A percentile compares a stretch with the other conserved stretches of the same genome.
Conservation (phyloP, 257 asterid species). For the Rhazya stricta region DNA sequence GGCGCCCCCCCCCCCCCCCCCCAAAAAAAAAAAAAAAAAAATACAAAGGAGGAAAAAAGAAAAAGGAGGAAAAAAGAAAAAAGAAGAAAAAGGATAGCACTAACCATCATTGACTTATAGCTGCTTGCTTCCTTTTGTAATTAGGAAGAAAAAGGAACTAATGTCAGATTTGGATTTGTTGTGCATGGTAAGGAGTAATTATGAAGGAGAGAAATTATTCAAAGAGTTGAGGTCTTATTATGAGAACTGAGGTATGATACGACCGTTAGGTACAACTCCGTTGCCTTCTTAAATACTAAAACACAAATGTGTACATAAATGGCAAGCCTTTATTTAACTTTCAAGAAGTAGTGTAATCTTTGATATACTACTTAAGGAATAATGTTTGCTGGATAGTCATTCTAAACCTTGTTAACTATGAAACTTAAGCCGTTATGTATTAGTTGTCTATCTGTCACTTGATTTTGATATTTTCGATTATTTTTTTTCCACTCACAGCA, state of each 20-base stretch:
- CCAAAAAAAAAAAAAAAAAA: too few relatives aligned
- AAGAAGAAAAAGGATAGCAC: too few relatives aligned
- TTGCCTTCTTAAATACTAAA: neutral
- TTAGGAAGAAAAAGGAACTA: neutral
- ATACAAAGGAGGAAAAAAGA: too few relatives aligned
- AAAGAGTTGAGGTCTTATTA: neutral
- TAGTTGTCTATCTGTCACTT: neutral
- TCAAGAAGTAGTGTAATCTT: neutral
- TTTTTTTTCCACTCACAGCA: neutral
- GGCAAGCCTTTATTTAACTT: neutral
- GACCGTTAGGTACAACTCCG: neutral
- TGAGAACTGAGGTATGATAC: neutral
- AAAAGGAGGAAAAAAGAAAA: too few relatives aligned
- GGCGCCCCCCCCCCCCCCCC: too few relatives aligned
- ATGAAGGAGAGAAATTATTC: too few relatives aligned
- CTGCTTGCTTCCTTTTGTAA: neutral
- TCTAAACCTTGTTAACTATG: neutral
- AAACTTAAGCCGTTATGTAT: neutral
- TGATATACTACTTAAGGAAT: neutral
- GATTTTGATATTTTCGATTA: neutral
- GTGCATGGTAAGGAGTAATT: neutral
- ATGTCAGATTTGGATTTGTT: neutral
- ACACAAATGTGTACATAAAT: neutral
- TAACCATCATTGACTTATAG: neutral
- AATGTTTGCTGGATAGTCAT: neutral